Evolutionary conservation across 768 basidiomycete genomes (phyloP).

Genomic region (Lentinula aciculospora): DNA sequence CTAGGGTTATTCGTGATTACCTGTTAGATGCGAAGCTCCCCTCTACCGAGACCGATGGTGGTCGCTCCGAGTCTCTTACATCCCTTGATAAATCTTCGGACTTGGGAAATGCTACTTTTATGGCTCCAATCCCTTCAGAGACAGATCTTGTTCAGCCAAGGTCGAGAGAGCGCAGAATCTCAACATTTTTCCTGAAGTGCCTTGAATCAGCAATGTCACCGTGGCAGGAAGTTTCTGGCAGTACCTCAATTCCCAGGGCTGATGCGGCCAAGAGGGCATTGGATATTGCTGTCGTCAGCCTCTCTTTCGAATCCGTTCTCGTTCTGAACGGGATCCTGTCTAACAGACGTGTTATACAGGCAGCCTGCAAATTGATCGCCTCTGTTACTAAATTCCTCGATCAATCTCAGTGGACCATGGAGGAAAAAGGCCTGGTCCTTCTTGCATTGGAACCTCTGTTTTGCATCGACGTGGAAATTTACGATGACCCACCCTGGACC

Average conservation of each 20-base stretch:
- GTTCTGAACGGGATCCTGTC: conserved; percentile 56
- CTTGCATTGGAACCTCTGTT: conserved; percentile 64
- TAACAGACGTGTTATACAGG: conserved; percentile 58
- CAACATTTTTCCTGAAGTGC: conserved; percentile 55
- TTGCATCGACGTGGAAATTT: conserved; percentile 24
- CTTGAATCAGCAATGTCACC: conserved; percentile 46
- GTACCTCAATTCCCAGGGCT: conserved; percentile 38
- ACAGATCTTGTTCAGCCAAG: conserved; percentile 39
- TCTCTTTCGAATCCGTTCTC: conserved; percentile 67
- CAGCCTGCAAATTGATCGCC: conserved; percentile 46
- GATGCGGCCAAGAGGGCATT: conserved; percentile 63
- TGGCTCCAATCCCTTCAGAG: background rate
- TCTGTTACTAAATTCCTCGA: conserved; percentile 32
- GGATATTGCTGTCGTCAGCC: conserved; percentile 60
- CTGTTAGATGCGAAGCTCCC: conserved; percentile 63
- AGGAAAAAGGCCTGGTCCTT: conserved; percentile 63
- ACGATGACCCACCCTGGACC: conserved; percentile 26
- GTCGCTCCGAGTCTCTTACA: background rate
- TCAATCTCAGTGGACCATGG: conserved; percentile 44
- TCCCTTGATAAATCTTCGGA: background rate
- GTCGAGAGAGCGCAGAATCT: conserved; percentile 57
- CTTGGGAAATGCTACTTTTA: background rate
- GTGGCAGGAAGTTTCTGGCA: conserved; percentile 34
- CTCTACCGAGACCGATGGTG: background rate
- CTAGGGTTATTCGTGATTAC: conserved; percentile 62